Evolutionary conservation across 2,329 filamentous ascomycete genomes (phyloP).

Genomic region (Sphaceloma murrayae): DNA sequence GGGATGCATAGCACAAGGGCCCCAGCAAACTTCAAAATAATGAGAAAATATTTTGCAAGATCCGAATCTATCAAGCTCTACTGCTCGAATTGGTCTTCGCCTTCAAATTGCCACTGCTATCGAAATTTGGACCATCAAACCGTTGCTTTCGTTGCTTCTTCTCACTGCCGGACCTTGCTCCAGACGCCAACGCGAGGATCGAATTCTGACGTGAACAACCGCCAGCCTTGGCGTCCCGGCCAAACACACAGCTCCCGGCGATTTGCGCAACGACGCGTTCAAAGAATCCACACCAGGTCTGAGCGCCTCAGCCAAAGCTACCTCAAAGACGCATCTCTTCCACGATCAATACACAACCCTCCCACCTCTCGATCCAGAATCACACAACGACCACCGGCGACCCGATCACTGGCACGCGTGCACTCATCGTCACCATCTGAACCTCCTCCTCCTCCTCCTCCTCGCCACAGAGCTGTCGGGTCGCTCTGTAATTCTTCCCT

Average conservation of each 20-base stretch:
- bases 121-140: slow-evolving; percentile 13
- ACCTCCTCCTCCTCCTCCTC: slow-evolving; percentile 4
- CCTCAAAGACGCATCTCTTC: slow-evolving; percentile 11
- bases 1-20: not conserved
- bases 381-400: not conserved
- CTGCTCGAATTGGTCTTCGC: not conserved
- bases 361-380: slow-evolving; percentile 11
- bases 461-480: not conserved
- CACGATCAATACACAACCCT: slow-evolving; percentile 9
- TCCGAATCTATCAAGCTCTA: not conserved
- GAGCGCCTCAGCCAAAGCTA: slow-evolving; percentile 5
- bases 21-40: not conserved
- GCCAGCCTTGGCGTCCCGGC: not conserved
- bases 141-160: slow-evolving; percentile 4
- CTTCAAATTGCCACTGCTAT: slow-evolving; percentile 4
- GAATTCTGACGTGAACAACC: not conserved
- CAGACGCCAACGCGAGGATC: slow-evolving; percentile 1
- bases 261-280: not conserved
- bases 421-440: no score
- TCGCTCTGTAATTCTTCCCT: slow-evolving; percentile 16
- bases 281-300: slow-evolving; percentile 2
- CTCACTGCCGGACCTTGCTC: not conserved
- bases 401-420: slow-evolving; percentile 1
- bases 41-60: not conserved
- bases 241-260: not conserved